Evolutionary conservation across 2,329 filamentous ascomycete genomes (phyloP), one percentile per base, ranked within the genome.

Genomic region (Alternaria ventricosa): DNA sequence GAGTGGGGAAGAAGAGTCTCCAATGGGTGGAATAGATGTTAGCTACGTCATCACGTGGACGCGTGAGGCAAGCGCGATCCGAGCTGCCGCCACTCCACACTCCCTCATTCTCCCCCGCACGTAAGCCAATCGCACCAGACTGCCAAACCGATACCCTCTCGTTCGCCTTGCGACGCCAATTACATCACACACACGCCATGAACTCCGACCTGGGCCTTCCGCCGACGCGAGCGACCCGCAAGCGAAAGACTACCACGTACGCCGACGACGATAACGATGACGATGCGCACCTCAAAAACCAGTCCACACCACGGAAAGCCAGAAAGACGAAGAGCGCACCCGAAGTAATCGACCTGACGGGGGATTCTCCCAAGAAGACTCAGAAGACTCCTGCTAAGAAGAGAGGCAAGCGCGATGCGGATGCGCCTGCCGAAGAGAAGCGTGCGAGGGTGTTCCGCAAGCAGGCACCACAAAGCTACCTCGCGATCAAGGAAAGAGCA

Each of bases 401-500:
- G 59, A 73, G 66, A 27, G 53, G 61, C 45, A 73, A 73, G 64
- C 53, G 53, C 45, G 61, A 61, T 4, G 46, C 15, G 22, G 61
- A 72, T 55, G 63, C 57, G 36, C 63, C 68, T 20, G 50, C 66
- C 27, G 66, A 64, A 55, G 78, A 80, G 65, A 79, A 77, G 69
- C 75, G 78, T 18, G 68, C 76, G 33, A 68, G 66, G 13, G 71
- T 71, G 49, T 76, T 71, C 64, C 77, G 78, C 27, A 66, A 73
- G 7, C 75, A 80, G 30, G 72, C 86, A 28, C 85, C 87, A 5
- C 69, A 77, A 18, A 77, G 78, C 2, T 88, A 84, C 71, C 66
- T 82, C 3, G 79, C 82, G 20, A 81, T 85, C 61, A 79, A 86
- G 12, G 74, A 77, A 4, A 82, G 87, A 53, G 86, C 86, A 5